Evolutionary conservation across 2,329 filamentous ascomycete species (phyloP).

Genomic region (Pyrenophora graminea): DNA sequence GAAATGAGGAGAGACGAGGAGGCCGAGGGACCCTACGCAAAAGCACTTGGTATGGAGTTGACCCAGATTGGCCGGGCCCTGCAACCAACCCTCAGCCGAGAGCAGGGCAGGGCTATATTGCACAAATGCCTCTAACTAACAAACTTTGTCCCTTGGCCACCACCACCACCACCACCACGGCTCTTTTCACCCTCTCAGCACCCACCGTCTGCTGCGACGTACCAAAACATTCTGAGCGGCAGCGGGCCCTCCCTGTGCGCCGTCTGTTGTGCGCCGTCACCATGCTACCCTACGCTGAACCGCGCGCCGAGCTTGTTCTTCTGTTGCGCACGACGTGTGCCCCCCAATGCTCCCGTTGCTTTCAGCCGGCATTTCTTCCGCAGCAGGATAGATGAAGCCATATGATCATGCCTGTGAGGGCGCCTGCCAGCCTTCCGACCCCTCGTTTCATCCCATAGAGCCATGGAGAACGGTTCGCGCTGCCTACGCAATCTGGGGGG

Average conservation of each 20-base stretch:
- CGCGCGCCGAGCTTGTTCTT: not conserved
- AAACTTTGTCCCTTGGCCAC: conserved; percentile 12
- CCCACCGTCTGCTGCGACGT: conserved; percentile 10
- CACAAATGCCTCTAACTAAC: conserved; percentile 23
- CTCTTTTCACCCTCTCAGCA: conserved; percentile 4
- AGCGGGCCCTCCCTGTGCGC: not conserved
- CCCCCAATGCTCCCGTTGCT: conserved; percentile 13
- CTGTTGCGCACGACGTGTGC: no score
- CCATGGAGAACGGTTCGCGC: conserved; percentile 20
- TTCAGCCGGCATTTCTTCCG: conserved; percentile 39
- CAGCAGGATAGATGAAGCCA: conserved; percentile 28
- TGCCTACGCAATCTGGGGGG: conserved; percentile 13
- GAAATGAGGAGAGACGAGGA: conserved; percentile 9
- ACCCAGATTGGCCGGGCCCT: conserved; percentile 34
- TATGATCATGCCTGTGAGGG: conserved; percentile 13
- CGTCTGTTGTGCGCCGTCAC: conserved; percentile 8
- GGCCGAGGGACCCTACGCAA: conserved; percentile 12
- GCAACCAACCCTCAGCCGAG: conserved; percentile 15
- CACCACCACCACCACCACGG: conserved; percentile 5
- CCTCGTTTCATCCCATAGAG: conserved; percentile 28
- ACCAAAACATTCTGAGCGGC: conserved; percentile 3
- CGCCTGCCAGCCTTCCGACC: conserved; percentile 4
- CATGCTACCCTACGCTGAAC: conserved; percentile 1
- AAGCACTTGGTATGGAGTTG: conserved; percentile 22
- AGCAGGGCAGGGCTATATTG: conserved; percentile 32